Evolutionary conservation across 371 early-diverging fungal genomes (phyloP), one percentile per base, ranked within the genome.

Genomic region (Catenaria anguillulae): DNA sequence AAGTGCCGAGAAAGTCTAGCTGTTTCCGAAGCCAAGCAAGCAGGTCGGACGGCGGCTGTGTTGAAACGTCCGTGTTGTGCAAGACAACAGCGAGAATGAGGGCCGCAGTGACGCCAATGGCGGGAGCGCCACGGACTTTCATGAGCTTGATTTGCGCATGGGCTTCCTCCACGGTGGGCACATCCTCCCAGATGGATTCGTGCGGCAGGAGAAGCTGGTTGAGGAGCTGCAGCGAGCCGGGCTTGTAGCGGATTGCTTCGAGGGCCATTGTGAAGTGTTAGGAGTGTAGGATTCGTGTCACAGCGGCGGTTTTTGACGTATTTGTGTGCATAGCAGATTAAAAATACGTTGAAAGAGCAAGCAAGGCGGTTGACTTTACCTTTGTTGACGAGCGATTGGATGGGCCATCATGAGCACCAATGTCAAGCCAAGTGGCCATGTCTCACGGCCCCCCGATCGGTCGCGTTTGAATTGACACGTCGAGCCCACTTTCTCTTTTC

Each of bases 91-190:
- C 93, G 13, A 95, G 77, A 2, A 91, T 82, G 4, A 93, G 77
- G 1, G 89, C 92, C 17, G 94, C 97, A 17, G 93, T 93, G 63
- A 97, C 92, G 64, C 92, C 97, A 65, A 97, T 97, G 26, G 97
- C 97, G n/a, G 97, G 97, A 6, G 94, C 88, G 29, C 89, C 89
- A 46, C 89, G 82, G 13, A 87, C 86, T 76, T 93, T 92, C 96
- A 95, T 97, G 62, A 86, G 82, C 68, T 84, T 85, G 71, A 97
- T 97, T 45, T 85, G 92, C 56, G 79, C 77, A 74, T 92, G 90
- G 13, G 93, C 94, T 24, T 87, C 81, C 62, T 83, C 73, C 40
- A 84, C 69, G 55, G 72, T 78, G 24, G 64, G 42, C 36, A 93
- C 80, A 21, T 74, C 70, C 63, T 89, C 83, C 74, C 87, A 93